These are phyloP conservation scores for Leptosphaerulina australis DNA, from an alignment of 2,329 filamentous ascomycete genomes.

Conservation along the genomic window DNA sequence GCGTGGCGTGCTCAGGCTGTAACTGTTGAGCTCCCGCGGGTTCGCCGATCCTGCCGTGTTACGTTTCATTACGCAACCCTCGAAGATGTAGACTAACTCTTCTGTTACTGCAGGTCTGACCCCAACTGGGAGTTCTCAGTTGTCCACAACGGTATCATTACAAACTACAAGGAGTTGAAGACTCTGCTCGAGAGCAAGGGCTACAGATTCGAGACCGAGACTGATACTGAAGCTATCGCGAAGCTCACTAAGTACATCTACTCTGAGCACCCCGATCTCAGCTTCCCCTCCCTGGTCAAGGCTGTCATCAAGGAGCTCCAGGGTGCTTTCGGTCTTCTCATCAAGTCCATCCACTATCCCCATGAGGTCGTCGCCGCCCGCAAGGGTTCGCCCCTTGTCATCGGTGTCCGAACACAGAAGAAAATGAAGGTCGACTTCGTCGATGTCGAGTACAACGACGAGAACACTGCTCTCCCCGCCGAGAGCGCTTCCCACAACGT, in stretches of 20 bases:
- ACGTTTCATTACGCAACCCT: constrained; percentile 12
- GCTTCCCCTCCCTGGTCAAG: constrained; percentile 96
- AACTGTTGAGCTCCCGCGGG: constrained; percentile 14
- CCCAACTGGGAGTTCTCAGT: constrained; percentile 94
- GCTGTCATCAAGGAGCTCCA: constrained; percentile 98
- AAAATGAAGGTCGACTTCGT: constrained; percentile 99
- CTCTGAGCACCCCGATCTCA: constrained; percentile 90
- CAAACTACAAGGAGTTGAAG: constrained; percentile 99
- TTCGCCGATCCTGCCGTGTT: constrained; percentile 15
- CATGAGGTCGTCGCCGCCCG: constrained; percentile 97
- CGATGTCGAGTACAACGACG: constrained; percentile 95
- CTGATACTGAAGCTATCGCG: constrained; percentile 98
- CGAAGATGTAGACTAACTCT: constrained; percentile 3
- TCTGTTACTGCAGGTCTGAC: constrained; percentile 71
- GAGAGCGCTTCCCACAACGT: constrained; percentile 96
- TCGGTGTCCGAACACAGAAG: constrained; percentile 94
- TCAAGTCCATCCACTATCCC: constrained; percentile 98
- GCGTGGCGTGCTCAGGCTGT: constrained; percentile 10
- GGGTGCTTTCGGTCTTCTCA: constrained; percentile 93
- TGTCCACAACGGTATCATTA: constrained; percentile 99
- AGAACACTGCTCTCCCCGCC: constrained; percentile 77
- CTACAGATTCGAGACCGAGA: constrained; percentile 98
- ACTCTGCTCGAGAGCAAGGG: constrained; percentile 91
- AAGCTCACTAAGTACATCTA: constrained; percentile 99
- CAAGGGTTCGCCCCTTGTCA: constrained; percentile 96